Evolutionary conservation across 805 yeast species (phyloP).

Genomic region (Yamadazyma olivae): DNA sequence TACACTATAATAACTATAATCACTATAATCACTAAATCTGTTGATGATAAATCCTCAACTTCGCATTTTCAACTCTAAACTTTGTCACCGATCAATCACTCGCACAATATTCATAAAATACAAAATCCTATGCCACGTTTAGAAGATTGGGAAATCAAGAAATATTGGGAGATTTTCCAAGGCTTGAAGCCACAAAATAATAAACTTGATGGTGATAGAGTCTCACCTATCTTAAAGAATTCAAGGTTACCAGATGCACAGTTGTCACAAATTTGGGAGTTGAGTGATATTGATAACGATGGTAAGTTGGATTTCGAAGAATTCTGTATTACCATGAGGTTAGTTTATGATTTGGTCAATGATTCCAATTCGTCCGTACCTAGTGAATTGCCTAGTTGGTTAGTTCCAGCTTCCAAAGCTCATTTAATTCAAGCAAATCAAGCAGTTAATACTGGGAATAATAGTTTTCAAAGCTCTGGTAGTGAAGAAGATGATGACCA

Average conservation of each 20-base stretch:
- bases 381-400: conserved; percentile 78
- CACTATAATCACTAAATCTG: too few species aligned
- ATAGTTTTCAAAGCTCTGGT: conserved; percentile 27
- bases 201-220: conserved; percentile 80
- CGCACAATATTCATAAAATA: too few species aligned
- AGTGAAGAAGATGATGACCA: conserved; percentile 60
- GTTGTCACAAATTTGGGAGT: conserved; percentile 82
- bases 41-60: too few species aligned
- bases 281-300: conserved; percentile 90
- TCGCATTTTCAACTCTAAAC: too few species aligned
- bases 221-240: conserved; percentile 82
- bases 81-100: too few species aligned
- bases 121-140: conserved; percentile 58
- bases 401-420: conserved; percentile 84
- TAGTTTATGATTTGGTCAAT: conserved; percentile 88
- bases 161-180: conserved; percentile 96
- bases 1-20: too few species aligned
- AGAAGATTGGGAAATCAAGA: conserved; percentile 94
- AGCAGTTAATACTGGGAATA: conserved; percentile 44
- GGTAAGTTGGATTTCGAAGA: conserved; percentile 94
- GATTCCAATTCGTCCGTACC: conserved; percentile 62
- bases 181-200: conserved; percentile 82
- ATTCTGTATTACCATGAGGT: conserved; percentile 95
- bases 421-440: conserved; percentile 82
- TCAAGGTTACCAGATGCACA: conserved; percentile 78